Conservation (phyloP, 176 grass and related monocot genomes). For the Zoysia pacifica region DNA sequence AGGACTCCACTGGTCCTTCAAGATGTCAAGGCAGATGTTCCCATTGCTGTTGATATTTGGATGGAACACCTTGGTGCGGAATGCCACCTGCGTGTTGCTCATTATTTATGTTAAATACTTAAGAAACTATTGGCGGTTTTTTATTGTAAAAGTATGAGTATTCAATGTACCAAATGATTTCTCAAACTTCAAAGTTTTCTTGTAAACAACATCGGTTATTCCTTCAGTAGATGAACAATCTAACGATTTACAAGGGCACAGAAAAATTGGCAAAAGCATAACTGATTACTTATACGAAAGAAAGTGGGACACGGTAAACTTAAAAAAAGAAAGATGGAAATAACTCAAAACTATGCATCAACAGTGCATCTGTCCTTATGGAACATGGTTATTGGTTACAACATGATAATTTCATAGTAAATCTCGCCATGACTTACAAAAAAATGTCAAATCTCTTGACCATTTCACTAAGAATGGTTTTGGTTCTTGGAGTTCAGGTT, state of each 20-base stretch:
- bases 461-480: no score
- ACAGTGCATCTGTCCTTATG: background rate
- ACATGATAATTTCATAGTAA: background rate
- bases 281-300: no score
- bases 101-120: background rate
- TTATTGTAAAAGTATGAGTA: no score
- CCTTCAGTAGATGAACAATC: background rate
- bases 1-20: constrained; percentile 86
- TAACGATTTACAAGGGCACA: background rate
- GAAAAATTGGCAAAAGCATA: background rate
- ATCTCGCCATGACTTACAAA: background rate
- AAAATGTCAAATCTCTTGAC: constrained; percentile 3
- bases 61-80: constrained; percentile 78
- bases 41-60: constrained; percentile 84
- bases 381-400: background rate
- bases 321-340: no score
- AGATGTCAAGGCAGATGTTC: constrained; percentile 79
- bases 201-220: background rate
- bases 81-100: constrained; percentile 61
- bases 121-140: background rate
- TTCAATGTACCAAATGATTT: background rate
- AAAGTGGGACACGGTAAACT: no score
- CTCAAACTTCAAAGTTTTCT: background rate
- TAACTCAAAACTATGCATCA: background rate
- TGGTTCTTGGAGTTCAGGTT: no score